A percentile compares a stretch with the other conserved stretches of the same genome.
phyloP scores from a whole-genome alignment of 371 early-diverging fungal species.

The Mucor saturninus region DNA sequence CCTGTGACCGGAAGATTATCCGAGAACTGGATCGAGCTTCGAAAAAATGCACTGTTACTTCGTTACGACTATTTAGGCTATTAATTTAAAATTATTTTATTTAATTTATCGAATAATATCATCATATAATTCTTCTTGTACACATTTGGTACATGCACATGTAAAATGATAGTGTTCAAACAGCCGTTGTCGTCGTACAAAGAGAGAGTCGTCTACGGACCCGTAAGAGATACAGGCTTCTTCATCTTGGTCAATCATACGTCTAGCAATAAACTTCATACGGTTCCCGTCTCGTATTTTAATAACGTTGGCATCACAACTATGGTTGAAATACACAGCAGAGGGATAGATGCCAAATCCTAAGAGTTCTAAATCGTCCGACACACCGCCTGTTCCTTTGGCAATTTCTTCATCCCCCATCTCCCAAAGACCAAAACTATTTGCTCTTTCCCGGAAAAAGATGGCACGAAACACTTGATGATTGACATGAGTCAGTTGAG shows the following conservation, averaged over 20 bases:
- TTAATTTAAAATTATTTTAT: constrained; percentile 14
- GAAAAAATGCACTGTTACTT: constrained; percentile 27
- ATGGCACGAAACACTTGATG: constrained; percentile 57
- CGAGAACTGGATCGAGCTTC: constrained; percentile 30
- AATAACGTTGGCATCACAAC: constrained; percentile 73
- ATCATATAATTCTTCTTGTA: constrained; percentile 38
- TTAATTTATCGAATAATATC: constrained; percentile 1
- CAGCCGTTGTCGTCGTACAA: constrained; percentile 53
- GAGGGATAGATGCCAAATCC: constrained; percentile 73
- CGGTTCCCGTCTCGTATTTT: constrained; percentile 53
- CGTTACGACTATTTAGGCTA: constrained; percentile 43
- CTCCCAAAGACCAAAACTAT: constrained; percentile 74
- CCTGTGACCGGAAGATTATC: constrained; percentile 33
- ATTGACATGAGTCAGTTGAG: constrained; percentile 1
- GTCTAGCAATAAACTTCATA: constrained; percentile 65
- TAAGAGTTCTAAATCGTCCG: constrained; percentile 55
- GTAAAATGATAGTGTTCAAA: constrained; percentile 68
- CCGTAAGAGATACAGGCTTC: constrained; percentile 80
- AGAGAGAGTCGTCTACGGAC: constrained; percentile 40
- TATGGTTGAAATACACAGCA: constrained; percentile 82
- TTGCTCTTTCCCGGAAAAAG: constrained; percentile 66
- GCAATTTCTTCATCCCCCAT: background rate
- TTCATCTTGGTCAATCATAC: constrained; percentile 55
- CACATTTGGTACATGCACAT: constrained; percentile 74
- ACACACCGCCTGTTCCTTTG: constrained; percentile 20